These are phyloP conservation scores for Ustilago curta DNA, from an alignment of 1,284 basidiomycete genomes.

Conservation along the genomic window DNA sequence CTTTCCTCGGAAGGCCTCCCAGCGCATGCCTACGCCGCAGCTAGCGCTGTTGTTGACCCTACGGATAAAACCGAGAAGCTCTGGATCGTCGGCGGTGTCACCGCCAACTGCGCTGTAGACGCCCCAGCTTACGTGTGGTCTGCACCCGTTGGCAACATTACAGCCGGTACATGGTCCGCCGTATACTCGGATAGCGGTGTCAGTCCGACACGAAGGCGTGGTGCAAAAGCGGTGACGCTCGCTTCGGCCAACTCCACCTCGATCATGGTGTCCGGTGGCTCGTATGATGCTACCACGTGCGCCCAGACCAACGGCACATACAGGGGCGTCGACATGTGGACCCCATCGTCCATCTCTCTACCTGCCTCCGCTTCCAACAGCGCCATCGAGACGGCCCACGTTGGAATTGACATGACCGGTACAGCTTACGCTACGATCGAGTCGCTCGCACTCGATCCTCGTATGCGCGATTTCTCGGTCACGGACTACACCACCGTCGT, in stretches of 20 bases:
- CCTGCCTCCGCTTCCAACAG: neutral
- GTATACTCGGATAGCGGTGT: conserved; percentile 23
- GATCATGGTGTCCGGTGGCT: conserved; percentile 38
- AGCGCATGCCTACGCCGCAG: conserved; percentile 55
- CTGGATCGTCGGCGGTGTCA: conserved; percentile 64
- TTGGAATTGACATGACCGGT: conserved; percentile 20
- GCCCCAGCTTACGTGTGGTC: conserved; percentile 47
- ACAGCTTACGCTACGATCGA: conserved; percentile 15
- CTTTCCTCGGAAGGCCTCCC: conserved; percentile 39
- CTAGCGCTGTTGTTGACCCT: conserved; percentile 20
- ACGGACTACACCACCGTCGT: conserved; percentile 61
- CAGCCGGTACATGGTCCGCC: conserved; percentile 27
- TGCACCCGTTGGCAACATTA: conserved; percentile 31
- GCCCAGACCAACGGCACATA: conserved; percentile 26
- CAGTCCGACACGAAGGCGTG: conserved; percentile 14
- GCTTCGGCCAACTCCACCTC: conserved; percentile 15
- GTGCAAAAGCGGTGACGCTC: conserved; percentile 34
- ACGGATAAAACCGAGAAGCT: conserved; percentile 28
- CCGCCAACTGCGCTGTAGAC: conserved; percentile 53
- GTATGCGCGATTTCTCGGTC: conserved; percentile 51
- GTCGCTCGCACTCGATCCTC: conserved; percentile 37
- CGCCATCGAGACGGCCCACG: conserved; percentile 15
- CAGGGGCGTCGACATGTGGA: conserved; percentile 43
- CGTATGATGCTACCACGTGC: conserved; percentile 27
- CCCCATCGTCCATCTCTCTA: neutral